phyloP scores from a whole-genome alignment of 495 filamentous ascomycete species.

The Neurospora sp. region DNA sequence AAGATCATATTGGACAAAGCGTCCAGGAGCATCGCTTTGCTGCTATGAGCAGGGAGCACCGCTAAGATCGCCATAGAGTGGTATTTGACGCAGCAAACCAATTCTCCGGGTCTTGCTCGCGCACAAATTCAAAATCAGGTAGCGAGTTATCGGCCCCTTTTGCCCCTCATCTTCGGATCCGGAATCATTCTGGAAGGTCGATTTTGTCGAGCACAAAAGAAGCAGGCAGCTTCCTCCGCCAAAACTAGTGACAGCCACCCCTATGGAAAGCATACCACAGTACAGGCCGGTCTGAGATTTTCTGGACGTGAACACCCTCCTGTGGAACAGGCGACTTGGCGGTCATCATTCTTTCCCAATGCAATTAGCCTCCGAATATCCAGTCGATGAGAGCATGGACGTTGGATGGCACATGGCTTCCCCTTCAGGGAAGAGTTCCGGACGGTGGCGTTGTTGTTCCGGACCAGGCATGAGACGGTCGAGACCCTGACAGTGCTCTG shows the following conservation, averaged over 20 bases:
- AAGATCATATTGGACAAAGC: neutral
- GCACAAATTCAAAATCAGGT: neutral
- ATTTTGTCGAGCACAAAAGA: constrained; percentile 3
- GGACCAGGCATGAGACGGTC: neutral
- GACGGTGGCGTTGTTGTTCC: constrained; percentile 5
- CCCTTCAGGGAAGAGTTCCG: constrained; percentile 13
- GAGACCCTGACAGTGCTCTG: neutral
- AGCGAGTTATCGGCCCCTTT: neutral
- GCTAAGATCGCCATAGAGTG: neutral
- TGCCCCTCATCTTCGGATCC: neutral
- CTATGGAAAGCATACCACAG: neutral
- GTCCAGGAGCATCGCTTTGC: neutral
- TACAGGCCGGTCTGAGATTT: constrained; percentile 3
- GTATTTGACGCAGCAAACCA: neutral
- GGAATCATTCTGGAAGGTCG: constrained; percentile 6
- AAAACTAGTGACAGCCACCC: neutral
- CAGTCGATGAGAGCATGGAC: constrained; percentile 5
- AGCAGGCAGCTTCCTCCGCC: neutral
- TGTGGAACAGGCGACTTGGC: constrained; percentile 4
- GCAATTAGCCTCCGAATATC: constrained; percentile 4
- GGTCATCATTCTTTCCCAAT: constrained; percentile 2
- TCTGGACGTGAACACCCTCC: neutral
- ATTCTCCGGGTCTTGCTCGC: neutral
- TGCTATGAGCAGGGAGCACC: neutral
- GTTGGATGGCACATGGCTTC: constrained; percentile 12